phyloP scores from a whole-genome alignment of 805 yeast species.

The Candida sonorensis region DNA sequence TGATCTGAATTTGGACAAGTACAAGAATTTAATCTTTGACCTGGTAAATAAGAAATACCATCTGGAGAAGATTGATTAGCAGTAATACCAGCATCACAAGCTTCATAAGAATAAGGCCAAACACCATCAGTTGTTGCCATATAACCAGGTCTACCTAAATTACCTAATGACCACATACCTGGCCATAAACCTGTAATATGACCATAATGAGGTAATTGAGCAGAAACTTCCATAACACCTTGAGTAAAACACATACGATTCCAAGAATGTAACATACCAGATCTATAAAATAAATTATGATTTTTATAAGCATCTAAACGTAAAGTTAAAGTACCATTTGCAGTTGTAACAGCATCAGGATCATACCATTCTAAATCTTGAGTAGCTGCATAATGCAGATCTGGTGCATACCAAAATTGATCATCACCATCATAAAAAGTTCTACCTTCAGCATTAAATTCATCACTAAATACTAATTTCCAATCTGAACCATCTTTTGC shows the following conservation, averaged over 20 bases:
- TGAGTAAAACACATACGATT: conserved; percentile 84
- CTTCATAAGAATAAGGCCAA: conserved; percentile 88
- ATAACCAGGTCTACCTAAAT: conserved; percentile 87
- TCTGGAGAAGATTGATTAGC: conserved; percentile 88
- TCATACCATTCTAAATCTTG: conserved; percentile 90
- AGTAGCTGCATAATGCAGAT: conserved; percentile 81
- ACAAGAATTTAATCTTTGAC: conserved; percentile 72
- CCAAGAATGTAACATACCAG: conserved; percentile 93
- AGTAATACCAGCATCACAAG: conserved; percentile 92
- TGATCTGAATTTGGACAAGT: conserved; percentile 80
- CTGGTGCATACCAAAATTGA: conserved; percentile 84
- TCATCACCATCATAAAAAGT: conserved; percentile 89
- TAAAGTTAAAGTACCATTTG: conserved; percentile 60
- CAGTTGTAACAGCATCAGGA: conserved; percentile 82
- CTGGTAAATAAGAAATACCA: conserved; percentile 82
- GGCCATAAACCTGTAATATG: conserved; percentile 88
- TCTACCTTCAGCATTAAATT: conserved; percentile 84
- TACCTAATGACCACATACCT: conserved; percentile 93
- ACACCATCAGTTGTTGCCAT: conserved; percentile 83
- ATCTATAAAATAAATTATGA: conserved; percentile 74
- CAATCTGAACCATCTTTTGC: conserved; percentile 60
- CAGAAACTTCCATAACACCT: conserved; percentile 72
- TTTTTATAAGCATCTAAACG: conserved; percentile 77
- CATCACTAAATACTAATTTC: conserved; percentile 83
- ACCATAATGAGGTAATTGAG: conserved; percentile 74